Base-by-base conservation (phyloP, 306 rosid species). In the Betula pendula region DNA sequence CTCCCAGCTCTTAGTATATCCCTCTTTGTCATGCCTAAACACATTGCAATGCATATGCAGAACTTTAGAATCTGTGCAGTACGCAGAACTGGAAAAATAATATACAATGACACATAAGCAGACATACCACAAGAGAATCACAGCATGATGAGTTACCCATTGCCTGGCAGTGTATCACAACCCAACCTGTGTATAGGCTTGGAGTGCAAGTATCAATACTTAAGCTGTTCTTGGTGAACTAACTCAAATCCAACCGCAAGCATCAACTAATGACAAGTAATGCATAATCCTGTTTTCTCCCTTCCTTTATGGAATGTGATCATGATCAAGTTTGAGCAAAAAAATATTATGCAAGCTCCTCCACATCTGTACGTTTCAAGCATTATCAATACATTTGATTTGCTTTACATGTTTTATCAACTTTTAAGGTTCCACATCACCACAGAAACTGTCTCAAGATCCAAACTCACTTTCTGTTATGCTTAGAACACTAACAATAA, bases 291-390 rank as follows among this genome's bases (percentile, higher is more conserved):
- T n/a, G 29, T 27, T 27, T 16, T 71, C 7, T 73, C 51, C 16
- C 56, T 55, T 35, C 80, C 52, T 71, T 22, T 29, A 48, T 29
- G 51, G 65, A 56, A 27, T 6, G 25, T 72, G 70, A 67, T 58
- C 16, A 68, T 5, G 19, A 25, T 16, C 62, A n/a, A n/a, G 47
- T 43, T 38, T 22, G 1, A 52, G 16, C 35, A 72, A 40, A 68
- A 45, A n/a, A 8, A 38, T 22, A 68, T 44, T 1, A 42, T 35
- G 6, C 51, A 24, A 71, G 40, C 52, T 40, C 49, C 20, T 80
- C 72, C 27, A 25, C 68, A 2, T 42, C 31, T 11, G 24, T 25
- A 15, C 48, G 47, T 62, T 62, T 44, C 75, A 51, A 22, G 58
- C 15, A 45, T 80, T 58, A 76, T 31, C 6, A 22, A 56, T 20